Evolutionary conservation across 805 yeast genomes (phyloP), one percentile per base, ranked within the genome.

Genomic region (Candida parachauliodes): DNA sequence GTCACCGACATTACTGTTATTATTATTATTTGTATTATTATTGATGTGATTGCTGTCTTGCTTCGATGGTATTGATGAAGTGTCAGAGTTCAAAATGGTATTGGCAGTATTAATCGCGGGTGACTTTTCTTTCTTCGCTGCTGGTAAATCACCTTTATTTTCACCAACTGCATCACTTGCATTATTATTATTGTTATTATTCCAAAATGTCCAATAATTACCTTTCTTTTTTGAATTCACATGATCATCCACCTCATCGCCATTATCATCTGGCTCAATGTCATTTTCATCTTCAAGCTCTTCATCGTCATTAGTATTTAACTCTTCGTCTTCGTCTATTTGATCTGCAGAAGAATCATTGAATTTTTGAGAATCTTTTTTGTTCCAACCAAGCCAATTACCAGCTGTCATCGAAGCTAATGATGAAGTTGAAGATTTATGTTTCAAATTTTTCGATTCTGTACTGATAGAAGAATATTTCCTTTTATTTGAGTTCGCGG

Each of bases 181-280:
- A 9, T 28, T 23, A n/a, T 17, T 25, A 3, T 6, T 12, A 12
- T 28, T 29, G 17, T 26, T 30, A 16, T 26, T 22, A 30, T 23
- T 29, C 72, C 72, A 66, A 42, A 67, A 65, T 15, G 51, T 49
- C 71, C 71, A 66, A 32, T 53, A 34, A 24, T 52, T 47, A 30
- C 46, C 51, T 46, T 51, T 58, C 48, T 48, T 61, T 12, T 55
- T 44, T 40, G 42, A 33, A 24, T 43, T 32, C 15, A 55, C 49
- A 29, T 59, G 61, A 28, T 63, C 69, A 26, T 57, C 65, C 3
- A 59, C 46, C 33, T 58, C 68, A 39, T 62, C 67, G n/a, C 51
- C 51, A 32, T 52, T 48, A 34, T 52, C 52, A 16, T 55, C 64
- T 2, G 53, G 44, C 3, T 32, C 34, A 19, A 44, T 43, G 25